Evolutionary conservation across 2,329 filamentous ascomycete genomes (phyloP), one percentile per base, ranked within the genome.

Genomic region (Fusarium mexicanum): DNA sequence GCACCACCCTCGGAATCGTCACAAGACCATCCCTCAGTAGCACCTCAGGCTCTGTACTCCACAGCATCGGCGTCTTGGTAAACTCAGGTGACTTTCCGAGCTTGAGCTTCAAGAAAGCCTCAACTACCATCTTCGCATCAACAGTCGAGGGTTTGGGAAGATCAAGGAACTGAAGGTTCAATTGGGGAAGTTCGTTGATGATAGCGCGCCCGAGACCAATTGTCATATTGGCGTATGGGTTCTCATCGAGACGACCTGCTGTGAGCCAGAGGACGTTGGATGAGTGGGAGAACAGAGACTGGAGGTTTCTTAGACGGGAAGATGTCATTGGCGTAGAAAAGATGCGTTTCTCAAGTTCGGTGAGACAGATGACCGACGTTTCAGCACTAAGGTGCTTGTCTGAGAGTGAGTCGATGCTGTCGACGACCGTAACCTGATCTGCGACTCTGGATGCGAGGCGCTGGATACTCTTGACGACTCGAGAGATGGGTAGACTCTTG

Each of bases 21-120:
- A 55, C 41, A 1, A 62, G 12, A 3, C 60, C 60, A 9, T 46
- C 60, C 6, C 60, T 55, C n/a, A 62, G 2, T 4, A 62, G 35
- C 8, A 62, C 31, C 38, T 62, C 48, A 2, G 60, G 60, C 50
- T 62, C 60, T 2, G 60, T 62, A 26, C 31, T 37, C 60, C 50
- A 51, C 24, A 62, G 6, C 6, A 62, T 44, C 2, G 60, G 60
- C 9, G 31, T 22, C 48, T 62, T 38, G 2, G 14, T 29, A 13
- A 62, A 62, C 10, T 57, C 50, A 9, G 31, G 13, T 8, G 60
- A 62, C 24, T 38, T 55, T 7, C 16, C 50, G 9, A 63, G 41
- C 61, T 58, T 58, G 9, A 58, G 41, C 41, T 63, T 63, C 51
- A 63, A n/a, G 14, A 63, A 58, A 6, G 61, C 26, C 51, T 58